Conservation (phyloP, 2,329 filamentous ascomycete species). For the Biscogniauxia marginata region DNA sequence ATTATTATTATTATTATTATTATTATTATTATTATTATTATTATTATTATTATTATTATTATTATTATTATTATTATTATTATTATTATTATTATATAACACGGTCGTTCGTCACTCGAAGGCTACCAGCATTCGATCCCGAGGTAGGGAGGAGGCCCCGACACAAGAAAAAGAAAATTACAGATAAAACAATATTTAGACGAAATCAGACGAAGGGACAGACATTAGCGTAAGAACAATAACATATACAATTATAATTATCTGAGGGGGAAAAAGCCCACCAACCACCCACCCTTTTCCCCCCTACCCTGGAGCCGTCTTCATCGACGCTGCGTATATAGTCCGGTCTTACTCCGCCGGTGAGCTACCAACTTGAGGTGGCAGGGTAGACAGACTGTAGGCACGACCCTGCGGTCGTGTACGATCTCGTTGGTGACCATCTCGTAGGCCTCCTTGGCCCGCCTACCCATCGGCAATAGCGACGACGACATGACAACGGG, state of each 20-base stretch:
- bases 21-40: too few species aligned
- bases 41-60: too few species aligned
- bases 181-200: too few species aligned
- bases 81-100: too few species aligned
- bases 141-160: neutral
- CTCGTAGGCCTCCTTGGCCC: conserved; percentile 1
- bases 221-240: neutral
- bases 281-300: neutral
- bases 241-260: neutral
- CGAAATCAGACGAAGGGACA: neutral
- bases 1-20: too few species aligned
- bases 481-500: neutral
- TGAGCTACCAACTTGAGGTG: neutral
- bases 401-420: neutral
- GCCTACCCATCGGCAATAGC: conserved; percentile 4
- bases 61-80: too few species aligned
- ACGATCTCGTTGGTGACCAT: neutral
- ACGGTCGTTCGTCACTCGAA: too few species aligned
- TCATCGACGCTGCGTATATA: neutral
- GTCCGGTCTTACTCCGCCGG: neutral
- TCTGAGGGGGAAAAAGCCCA: neutral
- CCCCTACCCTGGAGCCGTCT: neutral
- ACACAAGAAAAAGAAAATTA: too few species aligned
- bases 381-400: neutral
- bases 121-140: too few species aligned